phyloP scores from a whole-genome alignment of 164 flowering plant genomes.

The Nelumbo lutea region DNA sequence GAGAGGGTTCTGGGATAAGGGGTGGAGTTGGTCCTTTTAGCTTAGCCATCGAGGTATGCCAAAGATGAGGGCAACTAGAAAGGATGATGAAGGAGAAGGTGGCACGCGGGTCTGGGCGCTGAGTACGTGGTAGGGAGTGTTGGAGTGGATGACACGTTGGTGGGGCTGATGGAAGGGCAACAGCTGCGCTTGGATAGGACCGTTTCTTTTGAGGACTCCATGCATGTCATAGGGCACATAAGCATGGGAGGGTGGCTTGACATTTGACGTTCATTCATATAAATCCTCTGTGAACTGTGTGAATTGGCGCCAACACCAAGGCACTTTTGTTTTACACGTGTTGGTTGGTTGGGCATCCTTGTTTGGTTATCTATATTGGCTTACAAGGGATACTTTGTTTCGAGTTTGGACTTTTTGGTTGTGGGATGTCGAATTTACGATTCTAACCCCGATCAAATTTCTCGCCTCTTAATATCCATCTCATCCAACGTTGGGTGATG shows the following conservation, averaged over 20 bases:
- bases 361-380: conserved; percentile 33
- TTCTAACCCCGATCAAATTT: not conserved
- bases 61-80: conserved; percentile 28
- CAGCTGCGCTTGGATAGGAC: conserved; percentile 6
- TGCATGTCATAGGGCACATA: not conserved
- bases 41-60: conserved; percentile 24
- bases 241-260: no score
- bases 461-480: no score
- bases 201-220: conserved; percentile 4
- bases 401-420: no score
- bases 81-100: conserved; percentile 14
- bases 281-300: no score
- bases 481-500: no score
- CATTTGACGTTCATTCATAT: no score
- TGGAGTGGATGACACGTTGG: conserved; percentile 33
- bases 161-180: not conserved
- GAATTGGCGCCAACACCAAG: not conserved
- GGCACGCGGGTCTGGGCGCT: conserved; percentile 46
- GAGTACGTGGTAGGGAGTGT: conserved; percentile 55
- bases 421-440: conserved; percentile 6
- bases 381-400: not conserved
- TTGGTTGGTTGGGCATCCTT: conserved; percentile 24
- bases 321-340: conserved; percentile 25
- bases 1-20: not conserved
- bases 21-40: not conserved